Base-by-base conservation (phyloP, 2,329 filamentous ascomycete species). In the Hypomyces perniciosus region DNA sequence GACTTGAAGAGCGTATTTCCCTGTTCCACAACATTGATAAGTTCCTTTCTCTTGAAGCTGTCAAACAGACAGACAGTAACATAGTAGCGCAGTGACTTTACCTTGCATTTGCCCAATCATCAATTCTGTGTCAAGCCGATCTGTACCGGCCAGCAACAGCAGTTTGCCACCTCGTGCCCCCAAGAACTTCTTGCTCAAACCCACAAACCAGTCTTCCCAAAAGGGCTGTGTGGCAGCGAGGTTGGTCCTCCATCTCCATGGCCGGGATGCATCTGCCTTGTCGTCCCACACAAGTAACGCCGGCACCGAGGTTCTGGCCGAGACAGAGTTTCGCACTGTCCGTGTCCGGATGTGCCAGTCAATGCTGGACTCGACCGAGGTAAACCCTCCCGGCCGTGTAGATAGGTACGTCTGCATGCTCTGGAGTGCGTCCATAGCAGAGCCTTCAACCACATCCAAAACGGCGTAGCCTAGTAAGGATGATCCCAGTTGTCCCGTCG, bases 71-170 rank as follows among this genome's bases (percentile, higher is more conserved):
- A 8, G 26, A 42, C 8, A 5, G 39, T 26, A 42, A 28, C 10
- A 12, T 1, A 26, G 6, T 40, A 28, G 20, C 27, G 33, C 10
- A 34, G 26, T 33, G 28, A 44, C 68, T 59, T 20, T 72, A 87
- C 89, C 91, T 75, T 96, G 91, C 91, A 96, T 96, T 70, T 96
- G 91, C 12, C 91, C 91, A 66, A 96, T 96, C 68, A 89, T 96
- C 62, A 96, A 71, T 63, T 95, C 91, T 57, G 88, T 95, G 65
- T 96, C 91, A 51, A 96, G 68, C 44, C 91, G 78, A 70, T 96
- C 92, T 8, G 91, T 96, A 13, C 91, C 91, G 3, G 91, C 92
- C 31, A 96, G 77, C 46, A 96, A 71, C 46, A 96, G 72, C 54
- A 95, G 68, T 68, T 96, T 96, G 7, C 90, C 91, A 29, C 89